Evolutionary conservation across 2,329 filamentous ascomycete genomes (phyloP).

Genomic region (Metarhizium album): DNA sequence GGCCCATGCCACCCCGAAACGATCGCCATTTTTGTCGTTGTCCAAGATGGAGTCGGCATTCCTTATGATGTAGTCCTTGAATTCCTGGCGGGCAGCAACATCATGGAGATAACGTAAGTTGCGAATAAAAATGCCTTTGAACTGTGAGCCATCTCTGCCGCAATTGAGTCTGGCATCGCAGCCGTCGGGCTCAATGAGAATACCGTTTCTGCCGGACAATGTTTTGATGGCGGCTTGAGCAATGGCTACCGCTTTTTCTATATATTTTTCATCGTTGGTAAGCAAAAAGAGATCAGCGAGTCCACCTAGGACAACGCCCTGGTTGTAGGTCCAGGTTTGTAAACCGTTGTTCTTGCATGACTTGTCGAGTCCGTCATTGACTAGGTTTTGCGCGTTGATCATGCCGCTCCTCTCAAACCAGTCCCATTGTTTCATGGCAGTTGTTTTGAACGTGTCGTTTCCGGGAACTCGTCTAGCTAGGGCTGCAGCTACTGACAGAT

Average conservation of each 20-base stretch:
- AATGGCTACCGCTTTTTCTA: slow-evolving; percentile 33
- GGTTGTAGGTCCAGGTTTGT: slow-evolving; percentile 45
- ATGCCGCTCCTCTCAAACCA: slow-evolving; percentile 42
- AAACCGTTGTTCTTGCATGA: slow-evolving; percentile 41
- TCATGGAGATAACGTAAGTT: slow-evolving; percentile 50
- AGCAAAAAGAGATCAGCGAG: slow-evolving; percentile 40
- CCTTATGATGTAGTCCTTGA: slow-evolving; percentile 41
- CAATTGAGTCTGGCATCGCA: slow-evolving; percentile 28
- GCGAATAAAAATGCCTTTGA: slow-evolving; percentile 62
- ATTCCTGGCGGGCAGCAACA: slow-evolving; percentile 36
- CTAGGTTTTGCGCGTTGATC: slow-evolving; percentile 37
- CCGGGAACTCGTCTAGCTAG: slow-evolving; percentile 37
- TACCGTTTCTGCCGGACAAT: slow-evolving; percentile 31
- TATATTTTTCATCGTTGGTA: slow-evolving; percentile 29
- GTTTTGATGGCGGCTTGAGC: slow-evolving; percentile 40
- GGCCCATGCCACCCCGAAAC: slow-evolving; percentile 54
- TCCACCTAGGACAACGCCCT: slow-evolving; percentile 45
- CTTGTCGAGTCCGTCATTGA: slow-evolving; percentile 42
- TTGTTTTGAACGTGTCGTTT: slow-evolving; percentile 32
- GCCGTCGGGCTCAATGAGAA: slow-evolving; percentile 30
- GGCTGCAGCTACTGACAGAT: slow-evolving; percentile 40
- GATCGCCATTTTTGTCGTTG: slow-evolving; percentile 39
- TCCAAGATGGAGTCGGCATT: slow-evolving; percentile 59
- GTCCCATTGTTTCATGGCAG: slow-evolving; percentile 38
- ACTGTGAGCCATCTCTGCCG: slow-evolving; percentile 45